These are phyloP conservation scores for Filobasidium floriforme DNA, from an alignment of 768 basidiomycete genomes.

Conservation along the genomic window DNA sequence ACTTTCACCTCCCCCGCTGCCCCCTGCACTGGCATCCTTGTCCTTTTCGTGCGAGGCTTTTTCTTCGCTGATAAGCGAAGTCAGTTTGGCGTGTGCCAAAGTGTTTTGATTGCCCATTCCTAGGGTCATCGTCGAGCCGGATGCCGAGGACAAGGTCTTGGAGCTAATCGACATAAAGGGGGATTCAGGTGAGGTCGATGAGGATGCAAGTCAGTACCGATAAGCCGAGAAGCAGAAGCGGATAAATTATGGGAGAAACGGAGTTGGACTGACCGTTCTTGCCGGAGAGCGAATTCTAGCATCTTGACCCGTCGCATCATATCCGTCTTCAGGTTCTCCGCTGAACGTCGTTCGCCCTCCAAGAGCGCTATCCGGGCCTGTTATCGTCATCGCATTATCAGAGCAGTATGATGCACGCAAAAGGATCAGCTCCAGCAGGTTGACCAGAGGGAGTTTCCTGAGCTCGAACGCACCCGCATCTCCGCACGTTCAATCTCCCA, in stretches of 20 bases:
- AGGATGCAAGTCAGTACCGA: background rate
- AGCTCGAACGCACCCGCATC: slow-evolving; percentile 67
- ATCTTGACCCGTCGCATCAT: slow-evolving; percentile 95
- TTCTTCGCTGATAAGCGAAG: slow-evolving; percentile 1
- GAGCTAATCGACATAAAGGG: background rate
- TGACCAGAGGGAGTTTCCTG: background rate
- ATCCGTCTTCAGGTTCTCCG: slow-evolving; percentile 94
- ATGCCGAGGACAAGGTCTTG: background rate
- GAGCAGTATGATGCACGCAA: slow-evolving; percentile 1
- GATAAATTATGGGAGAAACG: background rate
- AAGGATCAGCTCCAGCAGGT: background rate
- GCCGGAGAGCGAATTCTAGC: slow-evolving; percentile 92
- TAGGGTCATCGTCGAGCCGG: background rate
- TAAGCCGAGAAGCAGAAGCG: background rate
- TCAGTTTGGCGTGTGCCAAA: slow-evolving; percentile 4
- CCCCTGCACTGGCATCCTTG: background rate
- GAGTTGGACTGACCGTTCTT: slow-evolving; percentile 69
- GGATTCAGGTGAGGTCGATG: background rate
- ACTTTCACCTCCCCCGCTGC: background rate
- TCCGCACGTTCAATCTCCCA: slow-evolving; percentile 99
- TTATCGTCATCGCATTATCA: slow-evolving; percentile 34
- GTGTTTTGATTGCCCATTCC: background rate
- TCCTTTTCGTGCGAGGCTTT: slow-evolving; percentile 4
- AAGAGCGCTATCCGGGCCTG: slow-evolving; percentile 85
- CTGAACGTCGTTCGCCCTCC: slow-evolving; percentile 92